phyloP scores from a whole-genome alignment of 306 rosid genomes.

The Arachis hypogaea region DNA sequence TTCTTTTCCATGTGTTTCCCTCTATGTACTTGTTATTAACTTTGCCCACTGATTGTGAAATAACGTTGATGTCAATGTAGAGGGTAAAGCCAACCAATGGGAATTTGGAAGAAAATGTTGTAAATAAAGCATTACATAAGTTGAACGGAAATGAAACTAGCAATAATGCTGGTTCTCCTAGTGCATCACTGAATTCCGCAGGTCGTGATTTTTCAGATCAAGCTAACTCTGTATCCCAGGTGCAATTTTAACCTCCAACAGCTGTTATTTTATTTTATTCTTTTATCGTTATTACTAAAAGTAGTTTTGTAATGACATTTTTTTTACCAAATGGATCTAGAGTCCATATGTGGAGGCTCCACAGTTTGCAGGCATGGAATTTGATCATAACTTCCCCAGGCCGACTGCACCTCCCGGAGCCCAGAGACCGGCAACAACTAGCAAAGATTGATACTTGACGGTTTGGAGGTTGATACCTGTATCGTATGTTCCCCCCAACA shows the following conservation, averaged over 20 bases:
- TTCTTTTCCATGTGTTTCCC: constrained; percentile 15
- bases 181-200: constrained; percentile 58
- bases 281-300: neutral
- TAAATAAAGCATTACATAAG: constrained; percentile 55
- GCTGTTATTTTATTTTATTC: constrained; percentile 9
- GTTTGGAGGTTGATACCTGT: constrained; percentile 14
- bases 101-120: constrained; percentile 54
- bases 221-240: constrained; percentile 54
- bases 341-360: constrained; percentile 94
- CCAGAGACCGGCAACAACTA: constrained; percentile 65
- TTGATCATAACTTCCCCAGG: constrained; percentile 61
- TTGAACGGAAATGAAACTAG: constrained; percentile 77
- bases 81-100: constrained; percentile 73
- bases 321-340: constrained; percentile 48
- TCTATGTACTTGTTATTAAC: constrained; percentile 22
- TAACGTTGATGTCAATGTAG: constrained; percentile 50
- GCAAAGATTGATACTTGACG: constrained; percentile 67
- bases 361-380: constrained; percentile 57
- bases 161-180: constrained; percentile 52
- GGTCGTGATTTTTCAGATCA: constrained; percentile 51
- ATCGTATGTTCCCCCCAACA: neutral
- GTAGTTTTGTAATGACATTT: constrained; percentile 4
- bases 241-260: constrained; percentile 29
- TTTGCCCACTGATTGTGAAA: constrained; percentile 34
- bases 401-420: constrained; percentile 98